phyloP scores from a whole-genome alignment of 352 stramenopile species.

The Thraustotheca clavata region DNA sequence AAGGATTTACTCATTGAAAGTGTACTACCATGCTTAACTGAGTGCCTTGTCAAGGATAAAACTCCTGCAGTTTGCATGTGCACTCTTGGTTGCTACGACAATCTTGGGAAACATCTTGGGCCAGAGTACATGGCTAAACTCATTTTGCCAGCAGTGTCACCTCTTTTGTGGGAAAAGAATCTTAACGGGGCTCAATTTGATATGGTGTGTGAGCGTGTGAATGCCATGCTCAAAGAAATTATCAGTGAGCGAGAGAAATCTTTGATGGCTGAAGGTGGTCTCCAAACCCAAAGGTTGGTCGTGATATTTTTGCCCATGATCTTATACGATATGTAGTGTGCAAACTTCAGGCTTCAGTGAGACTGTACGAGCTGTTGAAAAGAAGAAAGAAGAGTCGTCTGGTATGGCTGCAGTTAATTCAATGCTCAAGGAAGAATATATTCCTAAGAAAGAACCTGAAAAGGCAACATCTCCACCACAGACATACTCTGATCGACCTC shows the following conservation, averaged over 20 bases:
- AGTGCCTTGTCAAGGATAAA: constrained; percentile 72
- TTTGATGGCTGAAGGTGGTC: constrained; percentile 59
- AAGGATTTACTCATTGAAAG: constrained; percentile 81
- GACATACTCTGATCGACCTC: constrained; percentile 54
- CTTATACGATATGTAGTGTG: constrained; percentile 29
- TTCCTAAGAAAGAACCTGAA: constrained; percentile 28
- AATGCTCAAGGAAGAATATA: constrained; percentile 71
- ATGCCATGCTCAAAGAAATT: constrained; percentile 84
- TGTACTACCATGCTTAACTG: constrained; percentile 60
- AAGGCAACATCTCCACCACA: constrained; percentile 32
- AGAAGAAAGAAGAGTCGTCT: constrained; percentile 48
- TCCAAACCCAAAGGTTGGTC: constrained; percentile 28
- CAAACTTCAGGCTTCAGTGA: constrained; percentile 57
- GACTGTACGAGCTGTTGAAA: constrained; percentile 53
- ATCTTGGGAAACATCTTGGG: constrained; percentile 77
- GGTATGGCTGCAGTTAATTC: constrained; percentile 66
- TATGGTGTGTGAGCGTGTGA: constrained; percentile 78
- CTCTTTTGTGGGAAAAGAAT: constrained; percentile 66
- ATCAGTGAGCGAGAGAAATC: constrained; percentile 74
- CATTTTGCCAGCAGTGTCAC: constrained; percentile 70
- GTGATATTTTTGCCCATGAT: constrained; percentile 27
- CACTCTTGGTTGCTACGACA: constrained; percentile 82
- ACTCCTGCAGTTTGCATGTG: constrained; percentile 81
- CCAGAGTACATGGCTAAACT: constrained; percentile 76
- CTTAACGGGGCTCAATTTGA: constrained; percentile 81